Conservation (phyloP, 2,329 filamentous ascomycete species). For the Acrodontium crateriforme region DNA sequence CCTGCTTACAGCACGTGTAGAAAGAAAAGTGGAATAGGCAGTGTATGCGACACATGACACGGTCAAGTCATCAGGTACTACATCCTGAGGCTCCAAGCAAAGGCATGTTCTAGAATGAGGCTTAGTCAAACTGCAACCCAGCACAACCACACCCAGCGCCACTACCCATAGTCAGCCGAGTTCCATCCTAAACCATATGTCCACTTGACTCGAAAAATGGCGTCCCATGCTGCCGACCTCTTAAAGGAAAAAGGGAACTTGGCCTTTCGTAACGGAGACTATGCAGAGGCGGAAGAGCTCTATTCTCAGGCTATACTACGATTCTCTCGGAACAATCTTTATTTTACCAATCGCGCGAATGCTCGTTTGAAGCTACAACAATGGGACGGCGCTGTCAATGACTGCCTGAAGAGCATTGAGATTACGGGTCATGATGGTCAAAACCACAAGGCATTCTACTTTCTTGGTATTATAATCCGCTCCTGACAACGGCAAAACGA, state of each 20-base stretch:
- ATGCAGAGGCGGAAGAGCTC: slow-evolving; percentile 47
- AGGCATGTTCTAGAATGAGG: too few relatives aligned
- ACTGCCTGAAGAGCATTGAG: slow-evolving; percentile 62
- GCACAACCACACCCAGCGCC: too few relatives aligned
- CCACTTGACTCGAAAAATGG: slow-evolving; percentile 8
- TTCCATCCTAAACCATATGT: slow-evolving; percentile 1
- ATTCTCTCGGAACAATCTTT: slow-evolving; percentile 60
- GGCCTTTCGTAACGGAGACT: slow-evolving; percentile 53
- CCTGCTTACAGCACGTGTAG: too few relatives aligned
- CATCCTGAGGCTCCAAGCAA: too few relatives aligned
- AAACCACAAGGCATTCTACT: slow-evolving; percentile 60
- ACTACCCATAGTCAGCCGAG: not conserved
- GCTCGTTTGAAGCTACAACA: slow-evolving; percentile 59
- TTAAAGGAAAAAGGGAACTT: slow-evolving; percentile 45
- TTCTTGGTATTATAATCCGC: too few relatives aligned
- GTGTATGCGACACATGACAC: too few relatives aligned
- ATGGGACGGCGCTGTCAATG: slow-evolving; percentile 62
- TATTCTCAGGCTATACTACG: slow-evolving; percentile 65
- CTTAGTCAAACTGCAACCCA: too few relatives aligned
- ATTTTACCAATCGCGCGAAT: slow-evolving; percentile 86
- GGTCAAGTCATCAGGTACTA: too few relatives aligned
- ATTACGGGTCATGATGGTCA: slow-evolving; percentile 37
- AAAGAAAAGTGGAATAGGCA: too few relatives aligned
- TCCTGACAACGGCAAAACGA: too few relatives aligned
- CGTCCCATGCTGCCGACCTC: slow-evolving; percentile 27